Percentiles rank a stretch among this genome's conserved stretches.
These are phyloP conservation scores for Bidens hawaiensis DNA, from an alignment of 140 eudicot genomes.

Conservation along the genomic window DNA sequence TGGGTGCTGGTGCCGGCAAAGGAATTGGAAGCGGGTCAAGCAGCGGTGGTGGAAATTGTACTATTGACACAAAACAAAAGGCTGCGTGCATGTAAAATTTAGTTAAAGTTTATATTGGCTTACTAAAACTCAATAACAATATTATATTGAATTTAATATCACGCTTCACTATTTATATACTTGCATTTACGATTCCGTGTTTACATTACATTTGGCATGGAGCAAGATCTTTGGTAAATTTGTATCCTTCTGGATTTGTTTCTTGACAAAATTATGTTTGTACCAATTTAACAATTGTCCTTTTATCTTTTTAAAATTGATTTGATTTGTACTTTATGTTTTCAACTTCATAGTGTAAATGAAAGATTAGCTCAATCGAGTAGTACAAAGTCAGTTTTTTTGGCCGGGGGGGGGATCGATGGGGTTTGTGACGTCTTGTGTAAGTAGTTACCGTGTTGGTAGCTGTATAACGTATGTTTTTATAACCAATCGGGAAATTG, in stretches of 20 bases:
- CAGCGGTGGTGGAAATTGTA: constrained; percentile 33
- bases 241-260: too few species aligned
- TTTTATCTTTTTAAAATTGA: too few species aligned
- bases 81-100: neutral
- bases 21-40: constrained; percentile 42
- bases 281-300: too few species aligned
- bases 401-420: constrained; percentile 23
- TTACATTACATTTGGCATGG: neutral
- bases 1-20: constrained; percentile 33
- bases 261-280: too few species aligned
- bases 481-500: neutral
- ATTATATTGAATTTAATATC: constrained; percentile 5
- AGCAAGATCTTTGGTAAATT: too few species aligned
- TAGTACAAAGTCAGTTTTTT: constrained; percentile 32
- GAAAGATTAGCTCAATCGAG: constrained; percentile 28
- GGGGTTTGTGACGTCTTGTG: constrained; percentile 28
- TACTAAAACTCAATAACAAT: constrained; percentile 1
- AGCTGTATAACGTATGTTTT: constrained; percentile 14
- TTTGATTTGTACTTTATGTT: too few species aligned
- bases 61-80: neutral
- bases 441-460: neutral
- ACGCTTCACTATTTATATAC: too few species aligned
- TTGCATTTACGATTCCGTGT: too few species aligned
- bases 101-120: constrained; percentile 6
- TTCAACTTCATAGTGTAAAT: constrained; percentile 41